Evolutionary conservation across 768 basidiomycete genomes (phyloP), one percentile per base, ranked within the genome.

Genomic region (Lactarius quietus): DNA sequence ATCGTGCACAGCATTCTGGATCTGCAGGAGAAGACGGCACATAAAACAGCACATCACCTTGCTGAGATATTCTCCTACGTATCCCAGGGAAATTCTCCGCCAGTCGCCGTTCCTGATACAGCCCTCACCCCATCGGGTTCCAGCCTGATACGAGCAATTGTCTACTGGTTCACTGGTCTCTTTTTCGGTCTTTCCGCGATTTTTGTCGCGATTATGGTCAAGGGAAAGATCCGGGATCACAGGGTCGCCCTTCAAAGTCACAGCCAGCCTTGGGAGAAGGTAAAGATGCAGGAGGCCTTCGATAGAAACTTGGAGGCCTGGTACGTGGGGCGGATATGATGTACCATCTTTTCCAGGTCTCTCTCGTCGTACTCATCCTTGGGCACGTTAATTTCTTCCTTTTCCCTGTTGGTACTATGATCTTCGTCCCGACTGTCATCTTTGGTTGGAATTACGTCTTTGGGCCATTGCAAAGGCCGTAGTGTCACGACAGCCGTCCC

Each of bases 371-470:
- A 0, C 31, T 31, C n/a, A 10, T 65, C 15, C 8, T 65, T n/a
- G 64, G 36, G 8, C 33, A 57, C n/a, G 9, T 61, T 43, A 54
- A 65, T 33, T 5, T 5, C 6, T 1, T 65, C 4, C 23, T 60
- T 20, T 4, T 3, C 26, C 48, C 63, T n/a, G 1, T 59, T 7
- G 41, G 58, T 26, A 14, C 41, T 1, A n/a, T 26, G 5, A 7
- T 29, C 7, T 36, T 65, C 18, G n/a, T 28, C 9, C 33, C 26
- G 5, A 14, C 48, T 7, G 17, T 48, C 9, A 17, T 36, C 6
- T 56, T 12, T 14, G 64, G 64, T 12, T 12, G 48, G 20, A 15
- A 41, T 33, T 65, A 65, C 45, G 12, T 39, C 18, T 51, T 56
- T 17, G 36, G 43, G 36, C 31, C 53, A 26, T 53, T 12, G 28